Evolutionary conservation across 805 yeast genomes (phyloP).

Genomic region (Metahyphopichia silvanorum): DNA sequence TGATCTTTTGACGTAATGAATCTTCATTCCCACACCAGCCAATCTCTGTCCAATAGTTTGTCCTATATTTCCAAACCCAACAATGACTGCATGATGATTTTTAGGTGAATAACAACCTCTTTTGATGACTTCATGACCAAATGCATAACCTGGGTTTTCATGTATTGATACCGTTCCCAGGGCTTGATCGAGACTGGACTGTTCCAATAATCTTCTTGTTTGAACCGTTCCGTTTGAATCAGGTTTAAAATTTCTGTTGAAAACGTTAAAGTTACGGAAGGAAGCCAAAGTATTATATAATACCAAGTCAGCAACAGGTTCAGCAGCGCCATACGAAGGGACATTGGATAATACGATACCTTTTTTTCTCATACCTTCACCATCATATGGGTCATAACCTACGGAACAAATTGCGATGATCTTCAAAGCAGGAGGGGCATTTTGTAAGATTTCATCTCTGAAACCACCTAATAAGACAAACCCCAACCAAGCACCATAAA

Average conservation of each 20-base stretch:
- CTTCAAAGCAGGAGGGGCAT: slow-evolving; percentile 44
- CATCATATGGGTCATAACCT: slow-evolving; percentile 53
- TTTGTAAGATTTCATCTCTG: slow-evolving; percentile 36
- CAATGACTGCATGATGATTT: slow-evolving; percentile 57
- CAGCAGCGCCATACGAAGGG: slow-evolving; percentile 53
- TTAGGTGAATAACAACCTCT: slow-evolving; percentile 46
- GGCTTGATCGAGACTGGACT: slow-evolving; percentile 29
- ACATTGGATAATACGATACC: slow-evolving; percentile 60
- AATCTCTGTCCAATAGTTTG: slow-evolving; percentile 57
- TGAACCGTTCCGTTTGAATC: slow-evolving; percentile 40
- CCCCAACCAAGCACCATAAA: slow-evolving; percentile 61
- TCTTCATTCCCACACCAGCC: slow-evolving; percentile 57
- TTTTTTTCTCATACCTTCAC: slow-evolving; percentile 31
- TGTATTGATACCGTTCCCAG: slow-evolving; percentile 19
- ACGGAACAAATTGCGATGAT: slow-evolving; percentile 55
- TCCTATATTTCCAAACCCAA: slow-evolving; percentile 80
- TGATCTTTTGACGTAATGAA: slow-evolving; percentile 59
- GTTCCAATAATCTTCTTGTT: slow-evolving; percentile 36
- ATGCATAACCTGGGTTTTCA: slow-evolving; percentile 21
- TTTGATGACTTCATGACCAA: slow-evolving; percentile 48
- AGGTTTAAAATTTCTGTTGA: slow-evolving; percentile 39
- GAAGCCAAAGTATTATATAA: slow-evolving; percentile 54
- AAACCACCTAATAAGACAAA: slow-evolving; percentile 52
- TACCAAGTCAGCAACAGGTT: slow-evolving; percentile 73
- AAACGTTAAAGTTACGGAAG: slow-evolving; percentile 54